Conservation (phyloP, 257 asterid species). For the Plantago elongata region DNA sequence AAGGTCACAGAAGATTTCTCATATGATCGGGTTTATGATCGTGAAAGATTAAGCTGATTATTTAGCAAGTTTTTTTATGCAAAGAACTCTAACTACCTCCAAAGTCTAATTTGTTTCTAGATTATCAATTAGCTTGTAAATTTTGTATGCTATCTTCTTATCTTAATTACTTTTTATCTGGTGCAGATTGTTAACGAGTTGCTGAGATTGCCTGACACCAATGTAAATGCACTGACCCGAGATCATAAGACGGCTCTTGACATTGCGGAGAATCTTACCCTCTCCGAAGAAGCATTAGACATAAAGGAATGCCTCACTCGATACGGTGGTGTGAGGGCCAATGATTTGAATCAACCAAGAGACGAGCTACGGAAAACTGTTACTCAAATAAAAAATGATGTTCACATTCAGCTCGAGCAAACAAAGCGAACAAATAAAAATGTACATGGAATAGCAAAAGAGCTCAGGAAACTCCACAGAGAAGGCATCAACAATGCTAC, state of each 20-base stretch:
- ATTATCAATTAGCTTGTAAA: too few relatives aligned
- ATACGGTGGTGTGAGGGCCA: constrained; percentile 11
- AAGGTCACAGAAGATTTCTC: too few relatives aligned
- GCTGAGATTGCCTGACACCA: constrained; percentile 12
- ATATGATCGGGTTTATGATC: too few relatives aligned
- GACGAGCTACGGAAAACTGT: constrained; percentile 16
- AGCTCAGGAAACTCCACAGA: constrained; percentile 15
- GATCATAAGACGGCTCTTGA: constrained; percentile 12
- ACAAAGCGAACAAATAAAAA: constrained; percentile 15
- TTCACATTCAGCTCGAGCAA: constrained; percentile 14
- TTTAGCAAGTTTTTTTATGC: too few relatives aligned
- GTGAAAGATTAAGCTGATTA: too few relatives aligned
- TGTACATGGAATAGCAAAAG: constrained; percentile 12
- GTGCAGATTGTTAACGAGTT: constrained; percentile 12
- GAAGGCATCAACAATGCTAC: constrained; percentile 15
- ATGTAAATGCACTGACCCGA: constrained; percentile 12
- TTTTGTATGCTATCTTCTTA: too few relatives aligned
- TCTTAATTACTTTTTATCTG: too few relatives aligned
- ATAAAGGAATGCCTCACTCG: constrained; percentile 15
- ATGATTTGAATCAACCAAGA: constrained; percentile 14
- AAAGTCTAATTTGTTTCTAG: too few relatives aligned
- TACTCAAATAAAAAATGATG: constrained; percentile 13
- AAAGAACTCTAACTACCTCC: too few relatives aligned
- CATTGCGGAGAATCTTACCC: constrained; percentile 10
- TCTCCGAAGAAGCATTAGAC: constrained; percentile 11